Percentiles rank a stretch among this genome's conserved stretches.
These are phyloP conservation scores for Metarhizium robertsii DNA, from an alignment of 2,329 filamentous ascomycete genomes.

Conservation along the genomic window DNA sequence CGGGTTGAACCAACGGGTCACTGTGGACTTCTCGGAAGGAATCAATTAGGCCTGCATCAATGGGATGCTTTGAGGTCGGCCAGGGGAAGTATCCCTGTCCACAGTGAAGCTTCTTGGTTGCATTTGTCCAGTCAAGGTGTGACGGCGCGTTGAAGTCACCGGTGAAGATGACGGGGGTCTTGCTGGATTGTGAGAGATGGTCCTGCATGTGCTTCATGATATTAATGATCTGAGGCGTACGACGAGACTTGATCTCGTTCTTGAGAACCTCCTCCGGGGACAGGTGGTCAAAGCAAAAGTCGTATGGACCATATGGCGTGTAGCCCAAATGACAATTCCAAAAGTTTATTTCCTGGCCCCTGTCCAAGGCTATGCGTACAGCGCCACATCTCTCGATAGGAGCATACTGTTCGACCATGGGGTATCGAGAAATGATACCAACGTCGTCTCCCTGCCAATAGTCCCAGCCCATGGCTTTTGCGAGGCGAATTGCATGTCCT, in stretches of 20 bases:
- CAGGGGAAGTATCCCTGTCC: constrained; percentile 24
- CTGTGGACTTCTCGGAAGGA: constrained; percentile 28
- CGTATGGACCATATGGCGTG: constrained; percentile 32
- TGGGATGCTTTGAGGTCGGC: constrained; percentile 28
- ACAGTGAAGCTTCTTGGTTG: constrained; percentile 24
- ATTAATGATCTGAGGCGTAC: constrained; percentile 27
- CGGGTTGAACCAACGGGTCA: constrained; percentile 22
- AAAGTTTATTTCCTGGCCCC: constrained; percentile 20
- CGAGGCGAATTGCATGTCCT: constrained; percentile 21
- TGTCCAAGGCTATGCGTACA: constrained; percentile 25
- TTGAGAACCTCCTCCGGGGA: constrained; percentile 21
- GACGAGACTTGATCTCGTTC: constrained; percentile 25
- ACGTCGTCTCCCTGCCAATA: constrained; percentile 23
- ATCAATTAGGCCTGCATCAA: constrained; percentile 27
- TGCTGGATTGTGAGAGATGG: constrained; percentile 20
- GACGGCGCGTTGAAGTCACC: constrained; percentile 36
- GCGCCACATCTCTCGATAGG: constrained; percentile 19
- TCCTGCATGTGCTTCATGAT: constrained; percentile 23
- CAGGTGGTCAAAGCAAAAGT: constrained; percentile 30
- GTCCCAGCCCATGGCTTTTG: constrained; percentile 27
- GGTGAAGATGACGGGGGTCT: constrained; percentile 25
- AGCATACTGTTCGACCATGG: constrained; percentile 19
- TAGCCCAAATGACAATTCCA: constrained; percentile 27
- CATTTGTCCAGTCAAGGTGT: constrained; percentile 31
- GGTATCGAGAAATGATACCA: constrained; percentile 27